Evolutionary conservation across 2,329 filamentous ascomycete genomes (phyloP).

Genomic region (Nothopassalora personata): DNA sequence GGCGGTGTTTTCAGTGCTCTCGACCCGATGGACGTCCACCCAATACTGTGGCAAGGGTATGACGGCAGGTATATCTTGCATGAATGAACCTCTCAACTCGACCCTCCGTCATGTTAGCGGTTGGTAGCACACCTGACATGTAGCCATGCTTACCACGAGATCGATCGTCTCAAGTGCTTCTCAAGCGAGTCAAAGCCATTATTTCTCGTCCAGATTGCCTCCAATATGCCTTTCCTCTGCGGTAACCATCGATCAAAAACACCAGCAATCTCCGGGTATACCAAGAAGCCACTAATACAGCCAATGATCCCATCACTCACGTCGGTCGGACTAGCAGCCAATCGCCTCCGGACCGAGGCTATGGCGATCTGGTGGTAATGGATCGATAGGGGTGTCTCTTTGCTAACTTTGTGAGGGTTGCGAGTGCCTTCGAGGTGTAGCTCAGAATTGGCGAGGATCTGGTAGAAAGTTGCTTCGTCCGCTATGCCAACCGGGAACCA

Average conservation of each 20-base stretch:
- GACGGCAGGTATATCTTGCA: neutral
- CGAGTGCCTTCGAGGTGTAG: conserved; percentile 4
- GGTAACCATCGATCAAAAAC: conserved; percentile 3
- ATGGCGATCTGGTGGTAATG: conserved; percentile 7
- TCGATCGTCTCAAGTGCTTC: neutral
- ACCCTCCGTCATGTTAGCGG: neutral
- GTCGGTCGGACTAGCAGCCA: neutral
- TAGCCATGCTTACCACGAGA: neutral
- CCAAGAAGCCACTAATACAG: conserved; percentile 1
- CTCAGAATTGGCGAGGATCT: conserved; percentile 10
- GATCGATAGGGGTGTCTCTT: conserved; percentile 1
- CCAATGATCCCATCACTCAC: conserved; percentile 4
- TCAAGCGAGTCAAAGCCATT: neutral
- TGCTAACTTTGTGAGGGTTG: neutral
- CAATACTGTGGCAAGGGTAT: neutral
- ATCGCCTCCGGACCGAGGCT: neutral
- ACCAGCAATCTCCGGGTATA: conserved; percentile 5
- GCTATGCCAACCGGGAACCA: conserved; percentile 4
- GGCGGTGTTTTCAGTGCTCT: neutral
- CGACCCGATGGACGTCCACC: neutral
- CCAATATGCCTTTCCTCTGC: conserved; percentile 7
- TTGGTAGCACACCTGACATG: neutral
- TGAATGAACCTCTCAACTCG: neutral
- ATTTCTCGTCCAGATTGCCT: neutral
- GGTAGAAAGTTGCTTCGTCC: conserved; percentile 6